Base-by-base conservation (phyloP, 1,284 basidiomycete species). In the Gymnopus androsaceus region DNA sequence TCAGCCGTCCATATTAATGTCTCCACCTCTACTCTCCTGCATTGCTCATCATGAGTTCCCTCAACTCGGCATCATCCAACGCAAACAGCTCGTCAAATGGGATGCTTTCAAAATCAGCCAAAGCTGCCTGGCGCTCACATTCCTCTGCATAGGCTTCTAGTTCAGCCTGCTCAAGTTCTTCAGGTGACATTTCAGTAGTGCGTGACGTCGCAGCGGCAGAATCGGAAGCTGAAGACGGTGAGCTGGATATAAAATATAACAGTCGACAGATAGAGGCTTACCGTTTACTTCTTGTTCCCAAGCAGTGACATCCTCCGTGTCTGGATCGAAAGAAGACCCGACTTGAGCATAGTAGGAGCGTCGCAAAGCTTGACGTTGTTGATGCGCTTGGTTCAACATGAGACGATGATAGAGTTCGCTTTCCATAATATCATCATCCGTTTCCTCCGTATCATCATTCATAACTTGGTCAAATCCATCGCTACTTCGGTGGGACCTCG, bases 101-200 rank as follows among this genome's bases (percentile, higher is more conserved):
- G 6, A 82, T 59, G 62, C 82, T 81, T 36, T 80, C 82, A 52
- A 87, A 80, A 19, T 83, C 81, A 2, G 76, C 77, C 11, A 81
- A 56, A 0, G 73, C 72, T 0, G 73, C 74, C 34, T 71, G 73
- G 34, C 63, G 63, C 19, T 69, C 69, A 51, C 63, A 74, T 63
- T 85, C 81, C 49, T 83, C 80, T 0, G 83, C 85, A 59, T 85
- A 84, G 17, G 77, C 82, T 42, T 77, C 73, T 1, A 87, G 70
- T 59, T 87, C 85, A 58, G 80, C 83, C 45, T 82, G 77, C 8
- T 82, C 78, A 3, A 80, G 64, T 40, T 82, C 80, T 2, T 74
- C 76, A 0, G 79, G 77, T 0, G 69, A 69, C 8, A 68, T 60
- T 25, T 70, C 64, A 3, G 28, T n/a, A 4, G 51, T 56, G 59